These are phyloP conservation scores for Daldinia vernicosa DNA, from an alignment of 495 filamentous ascomycete species.

Conservation along the genomic window DNA sequence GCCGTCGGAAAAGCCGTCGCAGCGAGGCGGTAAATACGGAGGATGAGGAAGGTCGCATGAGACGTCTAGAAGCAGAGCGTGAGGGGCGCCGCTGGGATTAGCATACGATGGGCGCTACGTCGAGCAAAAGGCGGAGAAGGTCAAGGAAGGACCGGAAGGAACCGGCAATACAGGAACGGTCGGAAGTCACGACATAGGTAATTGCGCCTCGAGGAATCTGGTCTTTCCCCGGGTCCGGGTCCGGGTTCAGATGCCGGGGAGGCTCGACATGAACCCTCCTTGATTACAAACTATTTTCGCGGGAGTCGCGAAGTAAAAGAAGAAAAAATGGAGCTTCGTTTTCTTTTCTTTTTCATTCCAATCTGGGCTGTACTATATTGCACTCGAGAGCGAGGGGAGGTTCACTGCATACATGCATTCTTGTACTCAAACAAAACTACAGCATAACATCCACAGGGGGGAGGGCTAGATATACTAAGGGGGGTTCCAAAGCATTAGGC, in stretches of 20 bases:
- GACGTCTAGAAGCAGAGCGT: constrained; percentile 61
- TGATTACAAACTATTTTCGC: background rate
- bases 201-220: background rate
- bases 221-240: background rate
- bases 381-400: background rate
- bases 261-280: background rate
- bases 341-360: constrained; percentile 4
- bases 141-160: background rate
- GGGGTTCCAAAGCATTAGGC: background rate
- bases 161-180: background rate
- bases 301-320: background rate
- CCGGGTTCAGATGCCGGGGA: background rate
- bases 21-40: constrained; percentile 55
- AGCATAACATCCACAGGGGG: background rate
- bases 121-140: too few relatives aligned
- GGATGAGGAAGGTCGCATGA: constrained; percentile 60
- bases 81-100: constrained; percentile 55
- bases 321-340: background rate
- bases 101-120: background rate
- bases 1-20: constrained; percentile 54
- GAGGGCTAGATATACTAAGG: background rate
- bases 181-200: background rate
- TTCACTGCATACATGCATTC: background rate
- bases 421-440: constrained; percentile 3
- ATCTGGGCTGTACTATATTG: constrained; percentile 10